Evolutionary conservation across 1,284 basidiomycete species (phyloP).

Genomic region (Chondrostereum purpureum): DNA sequence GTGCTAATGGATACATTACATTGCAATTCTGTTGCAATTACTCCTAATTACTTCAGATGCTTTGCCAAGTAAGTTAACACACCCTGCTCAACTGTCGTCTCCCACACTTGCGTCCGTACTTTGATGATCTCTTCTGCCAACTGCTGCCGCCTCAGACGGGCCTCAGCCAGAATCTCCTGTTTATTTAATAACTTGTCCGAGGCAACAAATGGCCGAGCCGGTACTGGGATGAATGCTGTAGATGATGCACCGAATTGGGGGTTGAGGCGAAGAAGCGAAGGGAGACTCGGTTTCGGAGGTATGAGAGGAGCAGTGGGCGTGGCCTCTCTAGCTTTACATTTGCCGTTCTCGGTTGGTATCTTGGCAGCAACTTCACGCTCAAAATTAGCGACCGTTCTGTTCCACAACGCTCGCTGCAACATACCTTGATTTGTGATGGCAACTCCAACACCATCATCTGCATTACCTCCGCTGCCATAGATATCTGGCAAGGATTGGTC

Average conservation of each 20-base stretch:
- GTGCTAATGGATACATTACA: no score
- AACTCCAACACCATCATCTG: background rate
- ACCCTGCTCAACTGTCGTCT: conserved; percentile 66
- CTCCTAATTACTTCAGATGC: conserved; percentile 18
- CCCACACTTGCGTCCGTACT: conserved; percentile 64
- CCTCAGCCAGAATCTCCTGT: conserved; percentile 42
- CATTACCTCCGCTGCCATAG: background rate
- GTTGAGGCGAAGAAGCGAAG: conserved; percentile 2
- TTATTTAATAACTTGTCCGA: conserved; percentile 17
- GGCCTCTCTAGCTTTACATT: conserved; percentile 21
- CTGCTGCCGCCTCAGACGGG: conserved; percentile 43
- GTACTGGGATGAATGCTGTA: conserved; percentile 7
- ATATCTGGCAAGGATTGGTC: conserved; percentile 1
- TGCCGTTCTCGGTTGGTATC: conserved; percentile 12
- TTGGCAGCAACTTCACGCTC: conserved; percentile 8
- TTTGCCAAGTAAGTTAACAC: conserved; percentile 49
- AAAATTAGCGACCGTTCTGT: conserved; percentile 20
- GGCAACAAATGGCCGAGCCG: background rate
- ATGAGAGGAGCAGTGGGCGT: conserved; percentile 4
- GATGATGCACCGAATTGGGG: conserved; percentile 2
- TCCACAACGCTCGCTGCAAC: conserved; percentile 26
- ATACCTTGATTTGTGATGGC: conserved; percentile 27
- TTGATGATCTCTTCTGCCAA: conserved; percentile 50
- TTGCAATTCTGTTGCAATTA: no score
- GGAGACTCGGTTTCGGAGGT: conserved; percentile 1